Evolutionary conservation across 2,329 filamentous ascomycete genomes (phyloP).

Genomic region (Pseudogymnoascus sp.): DNA sequence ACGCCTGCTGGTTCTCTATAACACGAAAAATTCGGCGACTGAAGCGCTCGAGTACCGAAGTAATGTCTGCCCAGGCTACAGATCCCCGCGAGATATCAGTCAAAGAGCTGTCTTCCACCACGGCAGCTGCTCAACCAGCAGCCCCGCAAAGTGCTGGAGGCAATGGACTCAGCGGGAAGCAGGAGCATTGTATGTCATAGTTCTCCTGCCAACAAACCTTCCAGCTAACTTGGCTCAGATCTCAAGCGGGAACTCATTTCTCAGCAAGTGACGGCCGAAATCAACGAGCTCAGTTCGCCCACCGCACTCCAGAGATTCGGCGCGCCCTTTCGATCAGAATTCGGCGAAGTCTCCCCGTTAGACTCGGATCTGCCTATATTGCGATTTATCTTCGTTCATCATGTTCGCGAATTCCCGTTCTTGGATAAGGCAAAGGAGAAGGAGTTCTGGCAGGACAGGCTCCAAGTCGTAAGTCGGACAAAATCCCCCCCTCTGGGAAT

Average conservation of each 20-base stretch:
- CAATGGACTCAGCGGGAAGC: constrained; percentile 71
- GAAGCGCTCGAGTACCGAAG: not conserved
- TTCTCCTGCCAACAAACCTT: not conserved
- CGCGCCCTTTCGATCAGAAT: constrained; percentile 86
- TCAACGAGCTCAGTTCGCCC: constrained; percentile 85
- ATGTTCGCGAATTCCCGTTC: constrained; percentile 96
- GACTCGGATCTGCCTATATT: constrained; percentile 92
- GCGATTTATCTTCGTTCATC: constrained; percentile 94
- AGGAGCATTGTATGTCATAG: constrained; percentile 77
- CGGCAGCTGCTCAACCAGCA: not conserved
- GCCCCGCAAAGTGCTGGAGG: constrained; percentile 1
- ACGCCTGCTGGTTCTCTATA: not conserved
- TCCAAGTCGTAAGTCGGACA: constrained; percentile 68
- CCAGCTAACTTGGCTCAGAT: constrained; percentile 45
- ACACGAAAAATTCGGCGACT: not conserved
- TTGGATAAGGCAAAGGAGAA: constrained; percentile 94
- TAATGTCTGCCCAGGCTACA: not conserved
- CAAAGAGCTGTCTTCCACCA: not conserved
- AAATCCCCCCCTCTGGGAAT: not conserved
- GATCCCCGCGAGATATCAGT: not conserved
- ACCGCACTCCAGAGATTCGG: constrained; percentile 93
- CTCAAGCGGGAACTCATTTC: constrained; percentile 92
- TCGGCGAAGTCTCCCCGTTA: constrained; percentile 84
- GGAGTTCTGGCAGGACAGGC: constrained; percentile 98
- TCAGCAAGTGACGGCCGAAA: constrained; percentile 83